Evolutionary conservation across 371 early-diverging fungal genomes (phyloP), one percentile per base, ranked within the genome.

Genomic region (Mycotypha africana): DNA sequence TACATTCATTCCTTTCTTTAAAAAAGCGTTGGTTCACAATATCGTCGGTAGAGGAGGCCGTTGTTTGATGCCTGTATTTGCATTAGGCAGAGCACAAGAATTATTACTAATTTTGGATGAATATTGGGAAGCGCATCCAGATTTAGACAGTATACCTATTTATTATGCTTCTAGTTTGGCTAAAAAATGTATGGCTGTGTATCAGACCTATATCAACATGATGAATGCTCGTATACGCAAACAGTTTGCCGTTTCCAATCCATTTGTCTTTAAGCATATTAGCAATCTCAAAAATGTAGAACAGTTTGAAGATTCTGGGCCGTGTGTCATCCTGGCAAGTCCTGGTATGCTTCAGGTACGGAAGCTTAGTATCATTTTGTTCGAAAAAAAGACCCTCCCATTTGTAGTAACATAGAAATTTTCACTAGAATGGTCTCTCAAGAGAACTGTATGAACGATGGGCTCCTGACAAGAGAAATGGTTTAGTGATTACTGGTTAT

Each of bases 311-410:
- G 99, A 99, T 54, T 79, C 82, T 1, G 99, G 99, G 0, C 98
- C 99, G 1, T 99, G 99, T 78, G 99, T 99, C 9, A 96, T 99
- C 87, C 90, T 99, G 91, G 99, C 99, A 20, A 88, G 89, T 74
- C 99, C 99, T 1, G 99, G 98, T 38, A 99, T 99, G 99, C 74
- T 99, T 38, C 99, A 99, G 70, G 84, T 84, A 63, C 33, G 50
- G 28, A 7, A 17, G 16, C 9, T 2, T 17, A 17, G 25, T 19
- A 47, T 47, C 17, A 12, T 8, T 10, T 20, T 31, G 14, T 31
- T 32, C 8, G 14, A 35, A n/a, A n/a, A n/a, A 28, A 28, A 28
- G 28, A 28, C 28, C n/a, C n/a, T n/a, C n/a, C n/a, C n/a, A n/a
- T n/a, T n/a, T n/a, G n/a, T n/a, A n/a, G n/a, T n/a, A n/a, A n/a